Base-by-base conservation (phyloP, 192 early-diverging fungal species). In the Spizellomyces sp. region DNA sequence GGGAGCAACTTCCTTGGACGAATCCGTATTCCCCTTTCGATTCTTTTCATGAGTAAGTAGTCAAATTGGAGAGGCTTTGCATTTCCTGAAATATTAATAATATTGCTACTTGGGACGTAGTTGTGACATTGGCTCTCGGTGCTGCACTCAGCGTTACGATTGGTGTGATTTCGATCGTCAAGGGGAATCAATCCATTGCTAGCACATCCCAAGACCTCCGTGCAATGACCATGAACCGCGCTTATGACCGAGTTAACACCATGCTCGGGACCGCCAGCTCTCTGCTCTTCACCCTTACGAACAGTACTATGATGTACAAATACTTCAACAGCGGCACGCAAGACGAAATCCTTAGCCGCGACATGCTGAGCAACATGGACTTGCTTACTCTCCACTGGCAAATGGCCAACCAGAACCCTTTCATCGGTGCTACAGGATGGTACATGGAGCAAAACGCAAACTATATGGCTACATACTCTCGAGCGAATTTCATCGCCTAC, bases 91-190 rank as follows among this genome's bases (percentile, higher is more conserved):
- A 14, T 12, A 61, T 27, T 61, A 61, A 61, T 41, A 4, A 12
- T 4, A 14, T 17, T 17, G 12, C 12, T 61, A 2, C 12, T 22
- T 61, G 59, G 12, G 4, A 61, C 2, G 4, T 61, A 61, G 59
- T 61, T 14, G 14, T 27, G 17, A 61, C 36, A 10, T 14, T 61
- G 17, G 14, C 21, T 10, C 12, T 61, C 14, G 59, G n/a, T 12
- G 59, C 14, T 14, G 59, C 19, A 14, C 36, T 61, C 19, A 61
- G 59, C 21, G 59, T 61, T 10, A 41, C 59, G 19, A 61, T 61
- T 41, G 59, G 59, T 61, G 59, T 61, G 19, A 61, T 61, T 41
- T 61, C 59, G n/a, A 61, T 61, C 12, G 59, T 17, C 12, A 61
- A 61, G 59, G 59, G 59, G 14, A 41, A 61, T 4, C 59, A 61